Base-by-base conservation (phyloP, 257 asterid genomes). In the Nicotiana knightiana region DNA sequence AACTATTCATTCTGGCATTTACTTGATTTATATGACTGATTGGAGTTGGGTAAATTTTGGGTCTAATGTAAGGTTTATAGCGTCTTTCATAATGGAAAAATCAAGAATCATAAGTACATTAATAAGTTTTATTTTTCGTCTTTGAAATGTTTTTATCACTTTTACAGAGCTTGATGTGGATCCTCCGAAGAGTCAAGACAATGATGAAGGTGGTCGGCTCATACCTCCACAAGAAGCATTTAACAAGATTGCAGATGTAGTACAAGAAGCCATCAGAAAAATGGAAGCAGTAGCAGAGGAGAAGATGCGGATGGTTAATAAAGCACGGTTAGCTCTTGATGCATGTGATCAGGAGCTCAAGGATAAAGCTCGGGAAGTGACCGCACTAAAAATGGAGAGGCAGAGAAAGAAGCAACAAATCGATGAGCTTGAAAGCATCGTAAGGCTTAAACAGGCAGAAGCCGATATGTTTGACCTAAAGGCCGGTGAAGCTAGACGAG, bases 241-340 rank as follows among this genome's bases (percentile, higher is more conserved):
- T 90, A 93, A 88, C 86, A 91, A 75, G 87, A 96, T 94, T 66
- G 98, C 98, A 7, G 99, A 91, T 12, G 97, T 96, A 48, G 99
- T 96, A 43, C 97, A 94, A 84, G 99, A 96, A 87, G 97, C 99
- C 48, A 94, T 94, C 76, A 86, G 88, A 83, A 96, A 96, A 86
- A 93, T 96, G 99, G 99, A 94, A 88, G 85, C 87, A 65, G 98
- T 93, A 4, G 92, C 96, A 0, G 99, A 94, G 79, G 99, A 96
- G 85, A 96, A 93, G 84, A 82, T 91, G 91, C 88, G 96, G 77
- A 87, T 91, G 96, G 95, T 96, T 0, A 94, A 94, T 84, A 96
- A 92, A 84, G 97, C 97, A 62, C 95, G 96, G 1, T 77, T 90
- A 59, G 90, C 95, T 13, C 92, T 93, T 15, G 98, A 94, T 28